Evolutionary conservation across 768 basidiomycete species (phyloP), one percentile per base, ranked within the genome.

Genomic region (Boletus sensibilis): DNA sequence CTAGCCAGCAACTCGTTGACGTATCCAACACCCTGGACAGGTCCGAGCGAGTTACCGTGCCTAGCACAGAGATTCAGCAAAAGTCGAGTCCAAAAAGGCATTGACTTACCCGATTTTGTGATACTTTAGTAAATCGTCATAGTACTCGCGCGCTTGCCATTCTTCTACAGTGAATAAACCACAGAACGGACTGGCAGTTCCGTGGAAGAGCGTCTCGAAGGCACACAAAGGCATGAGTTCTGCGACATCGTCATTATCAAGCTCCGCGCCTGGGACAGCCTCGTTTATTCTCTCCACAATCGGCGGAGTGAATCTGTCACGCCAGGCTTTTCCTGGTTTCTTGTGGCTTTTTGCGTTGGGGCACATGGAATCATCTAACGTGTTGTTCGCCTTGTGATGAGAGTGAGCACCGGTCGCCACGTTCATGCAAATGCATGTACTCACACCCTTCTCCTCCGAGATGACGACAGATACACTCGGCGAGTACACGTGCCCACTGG

Each of bases 1-100:
- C 94, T 83, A 0, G 91, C 90, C 21, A 95, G 69, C n/a, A 96
- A 81, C 73, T 95, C 93, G 68, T 93, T 94, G 65, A 90, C 77
- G 68, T 90, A 96, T 7, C 93, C 94, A 4, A 94, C 86, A 33
- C 92, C 91, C 67, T 91, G 90, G 8, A 92, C 83, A 5, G 76
- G 85, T 2, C 92, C 91, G 1, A 93, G 75, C 2, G 68, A 61
- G 57, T 84, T 82, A 4, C 91, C 90, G 56, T 90, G 81, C 20
- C 88, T 89, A 56, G 10, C n/a, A 20, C 41, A 12, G 5, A 25
- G 10, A 46, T 41, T 57, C 46, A 60, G 53, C 23, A 6, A 45
- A 27, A 6, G 47, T 18, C 34, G 4, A 2, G 33, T 31, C 20
- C 33, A 21, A 46, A 31, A 25, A 50, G 27, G 39, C 41, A 16